These are phyloP conservation scores for Tylopilus intermedius DNA, from an alignment of 768 basidiomycete genomes.

Conservation along the genomic window DNA sequence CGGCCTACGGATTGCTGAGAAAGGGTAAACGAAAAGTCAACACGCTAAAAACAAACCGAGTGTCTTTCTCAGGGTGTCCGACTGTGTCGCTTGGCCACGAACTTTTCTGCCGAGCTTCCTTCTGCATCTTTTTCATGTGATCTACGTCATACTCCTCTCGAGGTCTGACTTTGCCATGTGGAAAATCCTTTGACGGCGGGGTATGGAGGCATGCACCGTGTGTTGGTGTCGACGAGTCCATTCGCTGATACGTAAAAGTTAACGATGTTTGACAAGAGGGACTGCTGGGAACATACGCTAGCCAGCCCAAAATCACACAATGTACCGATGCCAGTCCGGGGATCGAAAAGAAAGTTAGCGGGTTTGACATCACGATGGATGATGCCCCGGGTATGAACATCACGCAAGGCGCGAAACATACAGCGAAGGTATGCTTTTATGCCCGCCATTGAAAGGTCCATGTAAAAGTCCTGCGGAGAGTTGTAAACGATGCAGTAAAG, in stretches of 20 bases:
- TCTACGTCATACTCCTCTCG: slow-evolving; percentile 44
- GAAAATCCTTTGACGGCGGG: slow-evolving; percentile 49
- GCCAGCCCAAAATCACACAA: slow-evolving; percentile 96
- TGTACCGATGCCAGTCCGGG: slow-evolving; percentile 74
- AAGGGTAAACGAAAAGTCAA: not conserved
- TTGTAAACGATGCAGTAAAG: slow-evolving; percentile 6
- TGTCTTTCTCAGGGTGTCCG: slow-evolving; percentile 73
- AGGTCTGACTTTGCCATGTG: slow-evolving; percentile 60
- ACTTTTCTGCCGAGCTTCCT: slow-evolving; percentile 54
- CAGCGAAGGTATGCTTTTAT: slow-evolving; percentile 87
- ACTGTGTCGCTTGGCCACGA: slow-evolving; percentile 59
- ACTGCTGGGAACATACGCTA: slow-evolving; percentile 52
- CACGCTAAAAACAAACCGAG: slow-evolving; percentile 42
- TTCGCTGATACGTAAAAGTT: slow-evolving; percentile 41
- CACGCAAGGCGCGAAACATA: slow-evolving; percentile 84
- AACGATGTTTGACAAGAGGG: not conserved
- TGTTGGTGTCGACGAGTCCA: slow-evolving; percentile 41
- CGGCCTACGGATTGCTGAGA: slow-evolving; percentile 43
- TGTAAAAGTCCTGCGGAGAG: slow-evolving; percentile 65
- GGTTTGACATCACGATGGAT: slow-evolving; percentile 98
- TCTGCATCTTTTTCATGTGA: slow-evolving; percentile 53
- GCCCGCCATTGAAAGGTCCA: slow-evolving; percentile 62
- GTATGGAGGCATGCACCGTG: slow-evolving; percentile 76
- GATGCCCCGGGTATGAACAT: slow-evolving; percentile 80
- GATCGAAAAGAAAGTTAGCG: slow-evolving; percentile 94